Conservation (phyloP, 306 rosid genomes). For the Corylus avellana region DNA sequence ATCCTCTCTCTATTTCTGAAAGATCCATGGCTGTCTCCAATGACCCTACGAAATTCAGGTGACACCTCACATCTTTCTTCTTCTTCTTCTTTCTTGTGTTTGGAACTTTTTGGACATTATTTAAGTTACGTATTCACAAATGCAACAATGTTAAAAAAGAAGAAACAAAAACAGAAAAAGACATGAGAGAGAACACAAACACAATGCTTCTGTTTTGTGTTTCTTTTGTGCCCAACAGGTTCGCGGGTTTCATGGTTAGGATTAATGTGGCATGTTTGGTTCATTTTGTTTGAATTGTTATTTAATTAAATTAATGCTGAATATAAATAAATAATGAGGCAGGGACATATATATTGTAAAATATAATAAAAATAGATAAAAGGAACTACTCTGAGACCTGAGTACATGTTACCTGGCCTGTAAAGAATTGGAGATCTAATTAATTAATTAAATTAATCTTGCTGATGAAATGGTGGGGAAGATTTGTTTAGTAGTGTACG, state of each 20-base stretch:
- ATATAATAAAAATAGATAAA: background rate
- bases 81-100: background rate
- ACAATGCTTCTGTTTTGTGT: conserved; percentile 23
- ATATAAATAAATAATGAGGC: background rate
- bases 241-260: conserved; percentile 27
- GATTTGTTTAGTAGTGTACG: conserved; percentile 16
- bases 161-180: background rate
- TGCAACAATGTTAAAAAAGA: background rate
- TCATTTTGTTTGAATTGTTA: background rate
- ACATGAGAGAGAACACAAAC: conserved; percentile 7
- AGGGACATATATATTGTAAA: background rate
- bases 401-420: conserved; percentile 19
- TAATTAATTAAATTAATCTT: conserved; percentile 4
- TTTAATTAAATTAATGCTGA: background rate
- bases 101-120: background rate
- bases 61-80: conserved; percentile 6
- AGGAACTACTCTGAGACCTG: background rate
- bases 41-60: conserved; percentile 77
- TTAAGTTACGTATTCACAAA: background rate
- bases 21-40: conserved; percentile 51
- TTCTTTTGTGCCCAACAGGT: conserved; percentile 33
- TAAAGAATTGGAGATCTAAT: conserved; percentile 8
- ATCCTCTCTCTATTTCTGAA: conserved; percentile 52
- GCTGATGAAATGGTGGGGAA: conserved; percentile 17
- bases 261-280: conserved; percentile 25